These are phyloP conservation scores for Tolypocladium paradoxum DNA, from an alignment of 2,329 filamentous ascomycete species.

Conservation along the genomic window DNA sequence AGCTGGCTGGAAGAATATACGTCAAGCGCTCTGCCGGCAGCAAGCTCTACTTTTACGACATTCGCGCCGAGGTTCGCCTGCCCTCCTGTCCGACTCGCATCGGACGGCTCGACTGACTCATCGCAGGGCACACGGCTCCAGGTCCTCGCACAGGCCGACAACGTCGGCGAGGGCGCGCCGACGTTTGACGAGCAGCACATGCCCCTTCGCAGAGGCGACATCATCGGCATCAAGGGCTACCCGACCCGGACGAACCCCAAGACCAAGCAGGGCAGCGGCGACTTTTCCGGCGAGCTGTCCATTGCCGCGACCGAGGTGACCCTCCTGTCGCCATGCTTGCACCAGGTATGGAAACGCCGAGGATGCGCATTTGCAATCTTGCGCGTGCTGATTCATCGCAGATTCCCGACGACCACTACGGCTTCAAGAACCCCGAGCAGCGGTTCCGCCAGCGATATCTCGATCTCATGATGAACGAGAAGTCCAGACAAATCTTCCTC, in stretches of 20 bases:
- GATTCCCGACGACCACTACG: conserved; percentile 75
- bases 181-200: conserved; percentile 85
- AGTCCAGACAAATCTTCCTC: conserved; percentile 70
- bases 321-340: conserved; percentile 82
- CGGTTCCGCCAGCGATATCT: conserved; percentile 89
- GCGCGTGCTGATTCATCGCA: conserved; percentile 26
- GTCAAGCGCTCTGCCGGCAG: conserved; percentile 71
- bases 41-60: conserved; percentile 87
- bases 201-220: conserved; percentile 79
- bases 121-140: conserved; percentile 58
- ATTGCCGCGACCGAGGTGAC: conserved; percentile 83
- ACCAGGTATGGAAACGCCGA: conserved; percentile 40
- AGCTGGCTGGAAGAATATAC: conserved; percentile 79
- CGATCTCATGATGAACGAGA: conserved; percentile 94
- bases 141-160: conserved; percentile 82
- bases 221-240: conserved; percentile 48
- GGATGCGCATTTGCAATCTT: too few species aligned
- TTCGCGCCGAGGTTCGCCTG: conserved; percentile 23
- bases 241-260: conserved; percentile 66
- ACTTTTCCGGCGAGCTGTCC: conserved; percentile 65
- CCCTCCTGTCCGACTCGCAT: background rate
- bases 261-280: conserved; percentile 70
- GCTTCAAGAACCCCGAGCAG: conserved; percentile 91
- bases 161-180: conserved; percentile 53
- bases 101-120: background rate